Conservation (phyloP, 202 grass and related monocot species). For the Schoenoplectus triqueter region DNA sequence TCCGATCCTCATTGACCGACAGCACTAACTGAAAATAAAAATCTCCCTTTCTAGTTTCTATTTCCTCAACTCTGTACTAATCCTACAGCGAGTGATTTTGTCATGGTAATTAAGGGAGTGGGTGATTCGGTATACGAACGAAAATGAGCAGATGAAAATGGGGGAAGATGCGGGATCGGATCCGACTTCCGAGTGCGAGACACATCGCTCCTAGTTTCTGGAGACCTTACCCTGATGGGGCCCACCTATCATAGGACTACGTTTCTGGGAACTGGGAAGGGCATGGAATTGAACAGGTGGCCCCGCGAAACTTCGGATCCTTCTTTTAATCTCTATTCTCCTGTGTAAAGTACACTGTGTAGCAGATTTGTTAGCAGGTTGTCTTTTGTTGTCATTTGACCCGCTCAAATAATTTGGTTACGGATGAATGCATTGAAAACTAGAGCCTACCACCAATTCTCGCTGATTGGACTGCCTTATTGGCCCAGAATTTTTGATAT, state of each 20-base stretch:
- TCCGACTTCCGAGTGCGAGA: background rate
- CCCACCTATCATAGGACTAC: constrained; percentile 42
- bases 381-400: no score
- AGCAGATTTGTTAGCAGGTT: background rate
- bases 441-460: no score
- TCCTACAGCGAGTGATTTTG: no score
- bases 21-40: constrained; percentile 5
- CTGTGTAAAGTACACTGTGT: background rate
- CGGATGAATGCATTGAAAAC: no score
- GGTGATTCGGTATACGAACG: background rate
- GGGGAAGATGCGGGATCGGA: background rate
- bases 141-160: background rate
- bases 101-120: no score
- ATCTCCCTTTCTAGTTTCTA: background rate
- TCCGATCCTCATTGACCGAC: background rate
- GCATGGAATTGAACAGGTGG: background rate
- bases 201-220: background rate
- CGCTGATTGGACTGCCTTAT: no score
- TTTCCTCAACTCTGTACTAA: background rate
- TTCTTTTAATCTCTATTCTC: background rate
- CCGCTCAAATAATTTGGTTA: no score
- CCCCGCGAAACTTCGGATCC: constrained; percentile 7
- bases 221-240: background rate
- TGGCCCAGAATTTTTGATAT: no score
- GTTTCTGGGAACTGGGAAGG: background rate